Evolutionary conservation across 129 eudicot species (phyloP).

Genomic region (Glebionis coronaria): DNA sequence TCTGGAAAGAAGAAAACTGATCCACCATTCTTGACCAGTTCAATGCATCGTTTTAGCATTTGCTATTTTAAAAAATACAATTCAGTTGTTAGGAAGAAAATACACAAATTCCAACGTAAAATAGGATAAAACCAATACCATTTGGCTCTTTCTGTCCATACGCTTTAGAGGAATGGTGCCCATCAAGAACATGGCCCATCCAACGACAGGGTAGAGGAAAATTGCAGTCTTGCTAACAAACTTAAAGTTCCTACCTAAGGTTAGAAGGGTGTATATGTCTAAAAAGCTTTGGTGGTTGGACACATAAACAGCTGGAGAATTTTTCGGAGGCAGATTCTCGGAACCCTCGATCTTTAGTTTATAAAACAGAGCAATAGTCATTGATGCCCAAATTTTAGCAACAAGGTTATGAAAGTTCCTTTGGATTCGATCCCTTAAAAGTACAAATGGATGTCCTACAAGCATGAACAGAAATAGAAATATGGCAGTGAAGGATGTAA

Average conservation of each 20-base stretch:
- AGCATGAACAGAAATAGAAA: slow-evolving; percentile 64
- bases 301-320: slow-evolving; percentile 83
- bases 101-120: background rate
- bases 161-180: slow-evolving; percentile 90
- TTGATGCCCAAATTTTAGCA: slow-evolving; percentile 72
- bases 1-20: slow-evolving; percentile 96
- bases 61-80: slow-evolving; percentile 43
- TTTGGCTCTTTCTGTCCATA: slow-evolving; percentile 89
- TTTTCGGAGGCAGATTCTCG: slow-evolving; percentile 68
- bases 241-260: slow-evolving; percentile 85
- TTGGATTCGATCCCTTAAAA: slow-evolving; percentile 57
- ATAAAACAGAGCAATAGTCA: slow-evolving; percentile 58
- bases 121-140: slow-evolving; percentile 42
- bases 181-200: slow-evolving; percentile 95
- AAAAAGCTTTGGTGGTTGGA: slow-evolving; percentile 96
- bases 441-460: slow-evolving; percentile 84
- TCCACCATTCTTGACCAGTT: slow-evolving; percentile 82
- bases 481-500: slow-evolving; percentile 64
- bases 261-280: slow-evolving; percentile 80
- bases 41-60: slow-evolving; percentile 80
- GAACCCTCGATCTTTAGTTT: slow-evolving; percentile 63
- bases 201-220: slow-evolving; percentile 74
- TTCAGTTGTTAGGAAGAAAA: background rate
- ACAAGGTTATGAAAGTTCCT: slow-evolving; percentile 59
- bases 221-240: slow-evolving; percentile 87